These are phyloP conservation scores for Gossypium herbaceum DNA, from an alignment of 345 rosid species.

Conservation along the genomic window DNA sequence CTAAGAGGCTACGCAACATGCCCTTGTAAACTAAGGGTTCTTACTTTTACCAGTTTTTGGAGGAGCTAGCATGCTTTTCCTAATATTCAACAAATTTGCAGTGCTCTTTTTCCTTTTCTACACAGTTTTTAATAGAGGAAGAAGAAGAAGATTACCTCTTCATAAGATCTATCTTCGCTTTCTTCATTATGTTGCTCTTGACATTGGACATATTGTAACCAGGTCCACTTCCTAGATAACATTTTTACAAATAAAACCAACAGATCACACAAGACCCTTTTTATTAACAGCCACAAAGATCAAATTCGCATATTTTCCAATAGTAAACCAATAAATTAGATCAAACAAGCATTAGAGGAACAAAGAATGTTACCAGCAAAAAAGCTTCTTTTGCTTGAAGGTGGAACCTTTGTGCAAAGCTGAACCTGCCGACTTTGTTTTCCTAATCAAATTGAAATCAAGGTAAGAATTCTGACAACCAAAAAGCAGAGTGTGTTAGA, in stretches of 20 bases:
- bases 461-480: conserved; percentile 17
- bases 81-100: neutral
- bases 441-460: conserved; percentile 34
- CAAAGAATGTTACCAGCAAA: conserved; percentile 39
- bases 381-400: conserved; percentile 60
- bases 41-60: neutral
- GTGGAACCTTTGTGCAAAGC: conserved; percentile 76
- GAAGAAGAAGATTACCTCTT: conserved; percentile 47
- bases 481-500: conserved; percentile 7
- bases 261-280: neutral
- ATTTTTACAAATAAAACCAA: neutral
- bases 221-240: conserved; percentile 46
- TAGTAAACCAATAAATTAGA: neutral
- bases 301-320: neutral
- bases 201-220: conserved; percentile 52
- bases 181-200: conserved; percentile 90
- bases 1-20: neutral
- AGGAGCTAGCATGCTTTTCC: neutral
- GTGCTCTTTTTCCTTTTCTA: neutral
- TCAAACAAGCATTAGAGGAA: neutral
- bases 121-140: neutral
- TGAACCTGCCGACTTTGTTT: conserved; percentile 79
- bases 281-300: neutral
- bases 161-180: conserved; percentile 68
- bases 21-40: neutral